Conservation (phyloP, 2,329 filamentous ascomycete genomes). For the Lithohypha guttulata region DNA sequence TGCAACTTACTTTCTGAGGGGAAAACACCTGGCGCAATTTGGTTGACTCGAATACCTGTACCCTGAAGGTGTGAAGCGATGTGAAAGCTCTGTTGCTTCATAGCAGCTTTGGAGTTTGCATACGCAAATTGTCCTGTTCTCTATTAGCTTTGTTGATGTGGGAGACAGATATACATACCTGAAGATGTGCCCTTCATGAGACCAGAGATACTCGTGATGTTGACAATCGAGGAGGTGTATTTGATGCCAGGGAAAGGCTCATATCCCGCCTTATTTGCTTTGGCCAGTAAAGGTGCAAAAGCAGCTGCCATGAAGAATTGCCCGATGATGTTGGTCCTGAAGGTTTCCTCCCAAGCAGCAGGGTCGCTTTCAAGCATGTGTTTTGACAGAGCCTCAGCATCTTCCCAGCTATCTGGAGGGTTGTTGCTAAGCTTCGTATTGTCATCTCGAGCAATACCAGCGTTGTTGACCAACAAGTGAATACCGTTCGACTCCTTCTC, state of each 20-base stretch:
- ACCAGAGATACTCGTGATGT: slow-evolving; percentile 43
- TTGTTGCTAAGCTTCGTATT: slow-evolving; percentile 41
- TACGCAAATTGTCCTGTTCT: slow-evolving; percentile 39
- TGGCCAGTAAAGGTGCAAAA: slow-evolving; percentile 44
- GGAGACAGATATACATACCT: slow-evolving; percentile 23
- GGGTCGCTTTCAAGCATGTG: slow-evolving; percentile 39
- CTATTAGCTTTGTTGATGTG: background rate
- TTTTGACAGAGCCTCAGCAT: slow-evolving; percentile 39
- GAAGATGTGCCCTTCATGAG: slow-evolving; percentile 40
- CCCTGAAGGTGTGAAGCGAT: slow-evolving; percentile 44
- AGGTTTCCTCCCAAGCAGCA: slow-evolving; percentile 39
- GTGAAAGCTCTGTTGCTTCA: slow-evolving; percentile 46
- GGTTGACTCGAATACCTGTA: slow-evolving; percentile 47
- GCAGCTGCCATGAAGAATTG: slow-evolving; percentile 45
- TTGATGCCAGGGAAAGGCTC: slow-evolving; percentile 31
- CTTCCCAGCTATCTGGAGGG: slow-evolving; percentile 37
- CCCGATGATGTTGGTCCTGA: slow-evolving; percentile 41
- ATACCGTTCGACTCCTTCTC: slow-evolving; percentile 44
- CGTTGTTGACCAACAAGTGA: slow-evolving; percentile 34
- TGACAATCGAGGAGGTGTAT: slow-evolving; percentile 42
- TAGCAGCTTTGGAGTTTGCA: slow-evolving; percentile 38
- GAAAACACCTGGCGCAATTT: slow-evolving; percentile 48
- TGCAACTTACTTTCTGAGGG: slow-evolving; percentile 41
- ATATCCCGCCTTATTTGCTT: slow-evolving; percentile 27
- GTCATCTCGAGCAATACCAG: slow-evolving; percentile 41